Percentiles rank a stretch among this genome's conserved stretches.
Evolutionary conservation across 2,329 filamentous ascomycete genomes (phyloP).

Genomic region (Hymenoscyphus albidus): DNA sequence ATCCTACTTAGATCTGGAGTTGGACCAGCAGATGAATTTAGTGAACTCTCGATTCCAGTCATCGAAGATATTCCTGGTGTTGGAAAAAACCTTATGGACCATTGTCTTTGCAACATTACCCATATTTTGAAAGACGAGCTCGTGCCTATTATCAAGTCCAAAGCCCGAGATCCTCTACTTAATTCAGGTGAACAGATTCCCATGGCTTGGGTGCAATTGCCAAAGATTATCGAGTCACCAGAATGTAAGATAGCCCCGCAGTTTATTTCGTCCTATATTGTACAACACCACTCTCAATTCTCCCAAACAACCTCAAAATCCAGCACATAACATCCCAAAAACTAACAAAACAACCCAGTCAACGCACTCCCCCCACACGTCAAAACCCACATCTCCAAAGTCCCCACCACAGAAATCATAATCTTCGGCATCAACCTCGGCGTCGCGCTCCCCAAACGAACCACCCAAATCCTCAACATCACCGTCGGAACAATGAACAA

Average conservation of each 20-base stretch:
- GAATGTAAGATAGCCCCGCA: slow-evolving; percentile 43
- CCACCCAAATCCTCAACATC: background rate
- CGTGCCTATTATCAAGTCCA: background rate
- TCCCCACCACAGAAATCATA: background rate
- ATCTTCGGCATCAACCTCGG: background rate
- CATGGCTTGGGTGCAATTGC: slow-evolving; percentile 40
- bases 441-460: background rate
- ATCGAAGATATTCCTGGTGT: slow-evolving; percentile 59
- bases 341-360: background rate
- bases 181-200: slow-evolving; percentile 41
- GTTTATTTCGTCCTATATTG: slow-evolving; percentile 36
- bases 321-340: background rate
- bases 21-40: slow-evolving; percentile 40
- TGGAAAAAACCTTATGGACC: slow-evolving; percentile 55
- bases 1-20: slow-evolving; percentile 45
- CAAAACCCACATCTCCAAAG: background rate
- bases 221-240: slow-evolving; percentile 45
- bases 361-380: background rate
- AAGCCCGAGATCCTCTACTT: background rate
- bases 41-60: slow-evolving; percentile 45
- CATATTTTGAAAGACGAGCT: slow-evolving; percentile 39
- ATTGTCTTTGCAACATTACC: slow-evolving; percentile 31
- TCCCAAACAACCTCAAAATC: slow-evolving; percentile 37
- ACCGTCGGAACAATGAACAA: slow-evolving; percentile 50
- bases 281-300: slow-evolving; percentile 51